Evolutionary conservation across 1,139 yeast genomes (phyloP), one percentile per base, ranked within the genome.

Genomic region (Scheffersomyces cryptocercus): DNA sequence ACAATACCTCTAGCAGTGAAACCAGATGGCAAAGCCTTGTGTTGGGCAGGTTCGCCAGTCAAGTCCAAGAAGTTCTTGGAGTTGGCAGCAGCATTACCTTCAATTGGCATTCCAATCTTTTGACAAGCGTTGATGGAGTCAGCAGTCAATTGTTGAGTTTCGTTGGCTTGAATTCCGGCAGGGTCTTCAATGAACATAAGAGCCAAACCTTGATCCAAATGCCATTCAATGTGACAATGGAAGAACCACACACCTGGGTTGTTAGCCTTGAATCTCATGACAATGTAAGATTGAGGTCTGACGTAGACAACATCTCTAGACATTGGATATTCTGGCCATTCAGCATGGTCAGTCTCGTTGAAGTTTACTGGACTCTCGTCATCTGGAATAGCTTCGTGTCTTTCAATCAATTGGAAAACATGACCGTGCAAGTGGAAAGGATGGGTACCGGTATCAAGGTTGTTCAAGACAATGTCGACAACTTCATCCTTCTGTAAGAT

Each of bases 361-460:
- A 69, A 77, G 9, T 54, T 47, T n/a, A 64, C 61, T 55, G 81
- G 70, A 49, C 59, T 59, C 10, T 65, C 65, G 13, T 59, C 67
- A 37, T 68, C 75, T 14, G 59, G 67, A 10, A 70, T 68, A 20
- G 57, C 63, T 38, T 56, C 64, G 29, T 65, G 65, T 54, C 77
- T 60, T 15, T 69, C 65, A 37, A 85, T 67, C 12, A 70, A 54
- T 65, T 87, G 95, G 79, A 86, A 87, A 34, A 61, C 75, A 60
- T 86, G 95, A 2, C 95, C 95, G 66, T 87, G 95, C 58, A 87
- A 71, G 68, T 87, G 95, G 84, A 87, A 87, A n/a, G 95, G 95
- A 69, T 87, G 95, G 54, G 75, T 82, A 55, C 95, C 95, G 5
- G 86, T 77, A 62, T 87, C 95, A 53, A 66, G 67, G 61, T 85